These are phyloP conservation scores for Cairneyella variabilis DNA, from an alignment of 495 filamentous ascomycete species.

Conservation along the genomic window DNA sequence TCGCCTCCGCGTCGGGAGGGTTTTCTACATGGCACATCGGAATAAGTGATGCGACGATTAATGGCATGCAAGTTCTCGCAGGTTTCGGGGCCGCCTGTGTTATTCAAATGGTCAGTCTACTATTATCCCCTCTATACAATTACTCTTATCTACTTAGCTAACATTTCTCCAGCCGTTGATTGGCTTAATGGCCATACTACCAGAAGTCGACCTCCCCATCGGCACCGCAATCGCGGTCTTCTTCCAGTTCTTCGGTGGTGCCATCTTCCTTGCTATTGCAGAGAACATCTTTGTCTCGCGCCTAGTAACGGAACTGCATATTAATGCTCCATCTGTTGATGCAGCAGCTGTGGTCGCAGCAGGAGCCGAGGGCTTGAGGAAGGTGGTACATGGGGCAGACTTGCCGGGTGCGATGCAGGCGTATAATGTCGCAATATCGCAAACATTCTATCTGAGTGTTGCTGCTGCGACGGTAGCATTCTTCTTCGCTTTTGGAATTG, in stretches of 20 bases:
- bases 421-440: constrained; percentile 15
- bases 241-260: constrained; percentile 43
- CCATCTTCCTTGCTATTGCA: constrained; percentile 41
- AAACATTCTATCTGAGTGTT: constrained; percentile 10
- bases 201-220: constrained; percentile 12
- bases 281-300: constrained; percentile 43
- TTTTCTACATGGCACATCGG: constrained; percentile 15
- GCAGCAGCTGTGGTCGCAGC: constrained; percentile 37
- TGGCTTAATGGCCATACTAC: constrained; percentile 14
- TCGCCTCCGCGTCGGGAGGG: constrained; percentile 20
- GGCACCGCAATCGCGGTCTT: constrained; percentile 26
- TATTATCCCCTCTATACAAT: background rate
- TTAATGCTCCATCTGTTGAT: constrained; percentile 38
- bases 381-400: constrained; percentile 32
- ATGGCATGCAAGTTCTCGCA: constrained; percentile 15
- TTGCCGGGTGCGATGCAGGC: constrained; percentile 3
- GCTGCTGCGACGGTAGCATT: constrained; percentile 8
- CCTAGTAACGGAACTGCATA: constrained; percentile 32
- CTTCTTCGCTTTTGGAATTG: constrained; percentile 15
- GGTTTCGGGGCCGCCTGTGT: constrained; percentile 13
- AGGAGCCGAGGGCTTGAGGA: constrained; percentile 49
- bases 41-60: constrained; percentile 9
- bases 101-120: constrained; percentile 14
- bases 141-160: background rate
- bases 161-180: constrained; percentile 8